Base-by-base conservation (phyloP, 371 early-diverging fungal species). In the Fennellomyces sp. region DNA sequence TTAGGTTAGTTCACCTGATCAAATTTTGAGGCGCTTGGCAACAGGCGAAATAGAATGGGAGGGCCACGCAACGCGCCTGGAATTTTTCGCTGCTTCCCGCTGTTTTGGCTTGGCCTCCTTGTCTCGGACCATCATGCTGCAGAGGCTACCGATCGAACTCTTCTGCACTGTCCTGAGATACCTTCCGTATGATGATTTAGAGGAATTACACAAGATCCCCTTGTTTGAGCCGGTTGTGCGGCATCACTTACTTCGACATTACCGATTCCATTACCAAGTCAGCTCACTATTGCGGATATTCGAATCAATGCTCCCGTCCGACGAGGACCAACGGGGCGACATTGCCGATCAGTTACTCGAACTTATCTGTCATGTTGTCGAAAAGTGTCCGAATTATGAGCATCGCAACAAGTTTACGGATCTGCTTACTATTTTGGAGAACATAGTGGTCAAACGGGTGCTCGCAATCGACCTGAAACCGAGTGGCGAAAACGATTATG, bases 401-500 rank as follows among this genome's bases (percentile, higher is more conserved):
- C 76, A 72, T 23, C 72, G 74, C 27, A 12, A 52, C 10, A 63
- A 65, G 25, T 79, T 79, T 55, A 72, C 66, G 13, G 69, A 73
- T 23, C 45, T 74, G 7, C 56, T 79, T 23, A 73, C 70, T 29
- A 64, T 61, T 29, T 28, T 80, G 26, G 76, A 80, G 25, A 64
- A 69, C n/a, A 58, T 71, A 23, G 68, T 75, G 0, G 53, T 69
- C 12, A 53, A 66, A 42, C 60, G 77, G n/a, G 58, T 80, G 3
- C 48, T 76, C 8, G 47, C 62, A 11, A 17, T 45, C 21, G 59
- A 65, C 33, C 50, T 68, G 17, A 64, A 41, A 23, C 27, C 62
- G 4, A 69, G 63, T 2, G 26, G 65, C 27, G 78, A 78, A 50
- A 53, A 65, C 45, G 69, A 71, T 15, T 80, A 80, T 69, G 77